phyloP scores from a whole-genome alignment of 148 eudicot genomes.

The Camellia lanceoleosa region DNA sequence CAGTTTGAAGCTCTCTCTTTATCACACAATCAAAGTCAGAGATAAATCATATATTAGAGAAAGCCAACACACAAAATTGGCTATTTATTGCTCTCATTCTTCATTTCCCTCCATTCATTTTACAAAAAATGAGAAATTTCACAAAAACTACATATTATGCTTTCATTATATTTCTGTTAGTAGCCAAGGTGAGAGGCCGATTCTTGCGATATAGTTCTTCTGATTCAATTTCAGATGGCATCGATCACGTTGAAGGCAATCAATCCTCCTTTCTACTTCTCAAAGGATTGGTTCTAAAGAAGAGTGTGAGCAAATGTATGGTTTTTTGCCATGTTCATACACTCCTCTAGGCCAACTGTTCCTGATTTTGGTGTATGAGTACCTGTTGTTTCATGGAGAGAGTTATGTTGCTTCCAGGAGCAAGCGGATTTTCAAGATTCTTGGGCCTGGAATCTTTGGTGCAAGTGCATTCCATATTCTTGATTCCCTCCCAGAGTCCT shows the following conservation, averaged over 20 bases:
- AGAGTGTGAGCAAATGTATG: conserved; percentile 36
- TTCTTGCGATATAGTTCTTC: not conserved
- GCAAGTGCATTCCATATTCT: conserved; percentile 33
- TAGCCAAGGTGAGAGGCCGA: conserved; percentile 5
- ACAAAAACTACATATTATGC: conserved; percentile 5
- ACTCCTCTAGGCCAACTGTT: conserved; percentile 28
- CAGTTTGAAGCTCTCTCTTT: too few species aligned
- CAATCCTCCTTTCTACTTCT: not conserved
- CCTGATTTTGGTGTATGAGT: conserved; percentile 31
- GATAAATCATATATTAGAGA: too few species aligned
- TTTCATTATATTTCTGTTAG: not conserved
- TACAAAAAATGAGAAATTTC: not conserved
- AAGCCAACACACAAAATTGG: too few species aligned
- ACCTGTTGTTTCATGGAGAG: conserved; percentile 27
- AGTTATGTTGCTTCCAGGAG: conserved; percentile 28
- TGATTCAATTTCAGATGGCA: conserved; percentile 19
- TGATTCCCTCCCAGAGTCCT: conserved; percentile 22
- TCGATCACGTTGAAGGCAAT: not conserved
- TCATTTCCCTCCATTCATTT: not conserved
- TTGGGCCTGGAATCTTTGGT: conserved; percentile 39
- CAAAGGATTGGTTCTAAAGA: conserved; percentile 11
- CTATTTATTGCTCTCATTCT: too few species aligned
- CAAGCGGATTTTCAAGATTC: conserved; percentile 30
- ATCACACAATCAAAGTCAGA: too few species aligned
- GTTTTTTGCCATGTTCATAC: conserved; percentile 36